Base-by-base conservation (phyloP, 2,329 filamentous ascomycete species). In the Talaromyces sp. region DNA sequence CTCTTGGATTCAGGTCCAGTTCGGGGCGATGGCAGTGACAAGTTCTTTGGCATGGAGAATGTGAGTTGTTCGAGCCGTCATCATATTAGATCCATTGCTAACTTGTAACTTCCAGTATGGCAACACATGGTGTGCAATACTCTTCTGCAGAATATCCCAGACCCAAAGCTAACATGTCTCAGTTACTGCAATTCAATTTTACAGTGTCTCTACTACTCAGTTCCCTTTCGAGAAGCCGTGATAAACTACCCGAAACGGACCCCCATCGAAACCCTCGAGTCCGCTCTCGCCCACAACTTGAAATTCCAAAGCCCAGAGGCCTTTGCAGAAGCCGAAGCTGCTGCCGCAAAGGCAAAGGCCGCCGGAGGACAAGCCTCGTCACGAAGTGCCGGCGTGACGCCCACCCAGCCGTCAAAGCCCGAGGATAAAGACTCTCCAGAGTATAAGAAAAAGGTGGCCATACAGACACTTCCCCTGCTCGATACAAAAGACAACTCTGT, bases 151-250 rank as follows among this genome's bases (percentile, higher is more conserved):
- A 52, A 46, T 9, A 21, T n/a, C 19, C 6, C 38, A 24, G 41
- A 27, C 11, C 10, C 31, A 27, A 26, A 24, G n/a, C 55, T 59
- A 24, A 56, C 57, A 19, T 24, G 57, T 21, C 27, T 19, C 76
- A 97, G 93, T 75, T 99, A 99, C 78, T 96, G 91, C 80, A 99
- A 99, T 77, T 99, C 94, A 14, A 96, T 99, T 70, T 85, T 99
- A 61, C 94, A 99, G 79, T 95, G 92, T 69, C 86, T 99, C 61
- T 99, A 96, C 79, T 96, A 96, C 79, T 97, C 93, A 21, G 88
- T 91, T 51, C 87, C 91, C 32, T 99, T 99, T 75, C 90, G 94
- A 77, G 89, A 97, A 79, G 87, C 93, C 70, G 91, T 99, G 66
- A 87, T 99, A 75, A 92, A 90, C 71, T 99, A 96, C 70, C 93